These are phyloP conservation scores for Penicillium mononematosum DNA, from an alignment of 495 filamentous ascomycete species.

Conservation along the genomic window DNA sequence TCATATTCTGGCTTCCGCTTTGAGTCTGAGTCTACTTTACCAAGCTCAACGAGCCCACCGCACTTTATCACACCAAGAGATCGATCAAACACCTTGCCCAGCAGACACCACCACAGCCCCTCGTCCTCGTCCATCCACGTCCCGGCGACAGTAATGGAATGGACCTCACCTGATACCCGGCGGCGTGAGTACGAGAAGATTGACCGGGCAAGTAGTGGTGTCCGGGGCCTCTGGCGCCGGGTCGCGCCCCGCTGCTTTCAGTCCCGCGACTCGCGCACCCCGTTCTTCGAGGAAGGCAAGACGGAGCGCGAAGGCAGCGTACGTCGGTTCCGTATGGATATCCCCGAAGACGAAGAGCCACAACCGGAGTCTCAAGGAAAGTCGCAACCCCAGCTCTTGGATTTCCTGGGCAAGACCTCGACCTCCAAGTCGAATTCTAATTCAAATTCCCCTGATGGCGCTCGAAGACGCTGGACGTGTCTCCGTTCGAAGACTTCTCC, in stretches of 20 bases:
- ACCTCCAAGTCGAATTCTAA: not conserved
- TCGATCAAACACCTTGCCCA: conserved; percentile 24
- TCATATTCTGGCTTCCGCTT: conserved; percentile 17
- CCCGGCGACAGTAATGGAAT: conserved; percentile 49
- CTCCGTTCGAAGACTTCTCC: conserved; percentile 21
- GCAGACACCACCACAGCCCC: conserved; percentile 15
- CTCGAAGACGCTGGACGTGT: conserved; percentile 22
- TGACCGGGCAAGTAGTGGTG: conserved; percentile 46
- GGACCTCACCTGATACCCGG: conserved; percentile 49
- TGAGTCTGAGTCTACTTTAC: conserved; percentile 13
- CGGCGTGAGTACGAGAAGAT: conserved; percentile 51
- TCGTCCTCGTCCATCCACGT: conserved; percentile 32
- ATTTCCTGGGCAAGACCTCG: conserved; percentile 7
- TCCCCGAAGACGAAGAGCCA: conserved; percentile 33
- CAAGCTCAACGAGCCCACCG: conserved; percentile 5
- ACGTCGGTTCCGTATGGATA: conserved; percentile 50
- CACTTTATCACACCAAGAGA: conserved; percentile 16
- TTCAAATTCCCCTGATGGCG: not conserved
- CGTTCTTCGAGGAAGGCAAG: conserved; percentile 46
- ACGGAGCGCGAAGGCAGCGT: conserved; percentile 47
- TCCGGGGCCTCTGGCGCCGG: conserved; percentile 46
- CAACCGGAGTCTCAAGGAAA: not conserved
- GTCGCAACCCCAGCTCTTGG: conserved; percentile 11
- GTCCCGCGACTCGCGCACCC: conserved; percentile 27
- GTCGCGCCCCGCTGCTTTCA: conserved; percentile 47